These are phyloP conservation scores for Parasitella parasitica DNA, from an alignment of 371 early-diverging fungal species.

Conservation along the genomic window DNA sequence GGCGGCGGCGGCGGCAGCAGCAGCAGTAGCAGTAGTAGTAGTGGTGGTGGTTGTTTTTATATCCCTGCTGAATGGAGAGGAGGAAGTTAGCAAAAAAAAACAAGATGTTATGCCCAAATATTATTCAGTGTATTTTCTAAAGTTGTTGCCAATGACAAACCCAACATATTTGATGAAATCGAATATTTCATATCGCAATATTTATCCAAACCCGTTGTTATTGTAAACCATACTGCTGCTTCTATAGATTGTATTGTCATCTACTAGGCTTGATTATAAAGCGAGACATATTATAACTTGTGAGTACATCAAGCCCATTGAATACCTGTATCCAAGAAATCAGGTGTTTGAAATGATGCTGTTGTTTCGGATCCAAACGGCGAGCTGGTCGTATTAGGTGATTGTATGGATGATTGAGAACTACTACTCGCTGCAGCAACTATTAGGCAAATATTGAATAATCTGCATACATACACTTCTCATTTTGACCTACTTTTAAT, in stretches of 20 bases:
- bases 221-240: slow-evolving; percentile 11
- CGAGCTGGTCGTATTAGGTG: slow-evolving; percentile 8
- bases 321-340: slow-evolving; percentile 20
- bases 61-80: not conserved
- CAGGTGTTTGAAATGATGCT: slow-evolving; percentile 12
- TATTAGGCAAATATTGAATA: not conserved
- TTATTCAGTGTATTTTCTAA: slow-evolving; percentile 3
- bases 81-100: not conserved
- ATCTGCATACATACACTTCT: not conserved
- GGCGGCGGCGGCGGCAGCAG: not conserved
- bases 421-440: not conserved
- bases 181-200: slow-evolving; percentile 86
- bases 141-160: slow-evolving; percentile 21
- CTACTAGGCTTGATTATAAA: not conserved
- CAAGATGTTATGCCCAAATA: slow-evolving; percentile 17
- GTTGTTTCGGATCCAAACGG: slow-evolving; percentile 2
- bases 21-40: not conserved
- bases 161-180: slow-evolving; percentile 82
- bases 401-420: slow-evolving; percentile 14
- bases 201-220: slow-evolving; percentile 77
- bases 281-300: too few relatives aligned
- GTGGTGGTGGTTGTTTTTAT: not conserved
- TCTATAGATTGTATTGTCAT: not conserved
- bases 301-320: too few relatives aligned
- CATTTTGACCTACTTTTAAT: slow-evolving; percentile 46